Percentiles rank a stretch among this genome's conserved stretches.
Conservation (phyloP, 2,329 filamentous ascomycete species). For the Gaeumannomyces tritici region DNA sequence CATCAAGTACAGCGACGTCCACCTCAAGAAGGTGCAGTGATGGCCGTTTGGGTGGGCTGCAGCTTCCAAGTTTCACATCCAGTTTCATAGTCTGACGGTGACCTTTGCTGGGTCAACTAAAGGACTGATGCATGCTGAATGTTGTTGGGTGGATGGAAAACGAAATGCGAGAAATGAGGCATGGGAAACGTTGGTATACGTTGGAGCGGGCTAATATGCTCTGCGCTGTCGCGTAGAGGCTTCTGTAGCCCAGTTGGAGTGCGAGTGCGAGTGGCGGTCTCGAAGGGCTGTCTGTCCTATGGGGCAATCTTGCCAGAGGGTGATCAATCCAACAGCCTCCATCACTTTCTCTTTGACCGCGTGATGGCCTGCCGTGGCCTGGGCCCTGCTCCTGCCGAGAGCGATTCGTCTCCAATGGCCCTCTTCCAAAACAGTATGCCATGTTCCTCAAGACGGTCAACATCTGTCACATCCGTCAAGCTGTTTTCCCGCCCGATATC, state of each 20-base stretch:
- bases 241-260: too few species aligned
- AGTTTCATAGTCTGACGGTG: too few species aligned
- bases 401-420: neutral
- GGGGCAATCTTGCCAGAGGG: too few species aligned
- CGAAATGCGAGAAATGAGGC: neutral
- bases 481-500: neutral
- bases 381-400: neutral
- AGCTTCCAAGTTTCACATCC: too few species aligned
- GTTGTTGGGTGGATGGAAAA: neutral
- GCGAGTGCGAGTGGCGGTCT: neutral
- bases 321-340: neutral
- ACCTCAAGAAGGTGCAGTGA: conserved; percentile 23
- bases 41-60: too few species aligned
- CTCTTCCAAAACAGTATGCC: neutral
- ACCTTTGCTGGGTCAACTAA: too few species aligned
- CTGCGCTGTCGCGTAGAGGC: neutral
- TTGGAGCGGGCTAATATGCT: neutral
- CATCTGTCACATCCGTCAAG: too few species aligned
- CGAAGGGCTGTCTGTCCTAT: neutral
- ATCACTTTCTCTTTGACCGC: neutral
- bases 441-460: neutral
- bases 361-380: neutral
- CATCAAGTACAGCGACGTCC: conserved; percentile 17
- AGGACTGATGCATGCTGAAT: neutral
- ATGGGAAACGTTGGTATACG: neutral